phyloP scores from a whole-genome alignment of 768 basidiomycete species.

The Boletus barrowsii region DNA sequence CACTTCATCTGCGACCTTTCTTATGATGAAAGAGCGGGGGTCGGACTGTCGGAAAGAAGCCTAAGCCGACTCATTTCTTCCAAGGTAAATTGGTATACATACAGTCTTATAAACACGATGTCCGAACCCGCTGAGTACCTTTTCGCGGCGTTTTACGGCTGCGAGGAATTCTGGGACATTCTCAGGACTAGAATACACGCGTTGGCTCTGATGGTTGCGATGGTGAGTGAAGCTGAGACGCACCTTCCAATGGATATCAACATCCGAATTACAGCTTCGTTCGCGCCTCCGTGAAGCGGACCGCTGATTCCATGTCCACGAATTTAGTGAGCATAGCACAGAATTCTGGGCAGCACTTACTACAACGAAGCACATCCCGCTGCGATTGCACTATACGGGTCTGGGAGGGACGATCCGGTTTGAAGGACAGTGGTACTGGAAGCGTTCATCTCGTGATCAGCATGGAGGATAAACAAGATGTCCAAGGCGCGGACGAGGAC shows the following conservation, averaged over 20 bases:
- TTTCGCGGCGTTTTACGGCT: constrained; percentile 84
- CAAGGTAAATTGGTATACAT: constrained; percentile 15
- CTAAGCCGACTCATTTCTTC: not conserved
- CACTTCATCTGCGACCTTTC: constrained; percentile 88
- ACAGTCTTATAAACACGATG: constrained; percentile 82
- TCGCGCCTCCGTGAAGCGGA: constrained; percentile 67
- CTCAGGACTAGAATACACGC: constrained; percentile 49
- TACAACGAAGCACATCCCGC: constrained; percentile 88
- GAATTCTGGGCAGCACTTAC: constrained; percentile 42
- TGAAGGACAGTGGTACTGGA: constrained; percentile 84
- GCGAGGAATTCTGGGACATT: constrained; percentile 85
- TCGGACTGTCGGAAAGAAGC: constrained; percentile 56
- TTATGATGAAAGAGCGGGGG: constrained; percentile 87
- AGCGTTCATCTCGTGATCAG: constrained; percentile 90
- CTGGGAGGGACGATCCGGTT: constrained; percentile 84
- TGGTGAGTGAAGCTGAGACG: constrained; percentile 18
- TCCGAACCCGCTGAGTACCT: constrained; percentile 87
- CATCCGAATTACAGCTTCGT: constrained; percentile 95
- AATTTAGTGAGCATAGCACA: not conserved
- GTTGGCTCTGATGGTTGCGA: not conserved
- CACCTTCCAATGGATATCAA: constrained; percentile 81
- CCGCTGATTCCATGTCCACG: constrained; percentile 7
- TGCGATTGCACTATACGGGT: constrained; percentile 86
- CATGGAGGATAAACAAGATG: constrained; percentile 82
- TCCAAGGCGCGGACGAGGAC: constrained; percentile 86